A percentile compares a stretch with the other conserved stretches of the same genome.
These are phyloP conservation scores for Eimeria necatrix DNA, from an alignment of 169 alveolate genomes.

Conservation along the genomic window DNA sequence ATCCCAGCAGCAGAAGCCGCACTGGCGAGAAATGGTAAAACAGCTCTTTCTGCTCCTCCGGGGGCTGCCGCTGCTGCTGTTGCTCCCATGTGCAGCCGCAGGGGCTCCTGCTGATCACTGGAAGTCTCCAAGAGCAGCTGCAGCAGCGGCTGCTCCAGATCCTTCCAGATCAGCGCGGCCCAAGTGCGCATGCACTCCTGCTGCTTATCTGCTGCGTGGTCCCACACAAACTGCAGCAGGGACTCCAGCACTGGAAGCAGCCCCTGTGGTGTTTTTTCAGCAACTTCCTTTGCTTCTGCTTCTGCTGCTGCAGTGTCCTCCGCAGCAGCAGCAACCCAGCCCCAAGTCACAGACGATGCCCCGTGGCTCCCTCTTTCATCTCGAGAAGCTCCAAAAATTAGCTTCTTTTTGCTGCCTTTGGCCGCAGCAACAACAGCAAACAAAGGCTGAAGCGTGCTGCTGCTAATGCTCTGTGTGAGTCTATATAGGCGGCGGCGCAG, in stretches of 20 bases:
- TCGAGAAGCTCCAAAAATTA: not conserved
- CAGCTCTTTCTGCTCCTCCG: not conserved
- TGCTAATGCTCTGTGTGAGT: conserved; percentile 3
- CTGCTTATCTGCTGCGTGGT: not conserved
- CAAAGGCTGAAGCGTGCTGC: conserved; percentile 25
- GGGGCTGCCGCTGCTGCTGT: conserved; percentile 10
- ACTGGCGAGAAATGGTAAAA: not conserved
- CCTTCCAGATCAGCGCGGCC: not conserved
- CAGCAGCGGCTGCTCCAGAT: conserved; percentile 25
- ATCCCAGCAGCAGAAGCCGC: conserved; percentile 40
- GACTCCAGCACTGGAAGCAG: conserved; percentile 27
- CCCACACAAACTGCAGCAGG: conserved; percentile 18
- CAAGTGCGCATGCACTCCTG: not conserved
- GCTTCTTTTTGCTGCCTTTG: not conserved
- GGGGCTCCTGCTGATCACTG: not conserved
- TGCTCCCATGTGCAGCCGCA: not conserved
- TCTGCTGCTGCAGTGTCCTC: conserved; percentile 7
- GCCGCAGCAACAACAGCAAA: not conserved
- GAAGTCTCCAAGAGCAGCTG: not conserved
- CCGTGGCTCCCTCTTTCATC: not conserved
- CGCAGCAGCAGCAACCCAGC: not conserved
- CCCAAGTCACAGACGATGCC: not conserved
- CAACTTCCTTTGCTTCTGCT: not conserved
- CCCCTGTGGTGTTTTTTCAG: conserved; percentile 3
- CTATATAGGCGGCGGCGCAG: conserved; percentile 37